Evolutionary conservation across 2,329 filamentous ascomycete genomes (phyloP), one percentile per base, ranked within the genome.

Genomic region (Fusarium liriodendri): DNA sequence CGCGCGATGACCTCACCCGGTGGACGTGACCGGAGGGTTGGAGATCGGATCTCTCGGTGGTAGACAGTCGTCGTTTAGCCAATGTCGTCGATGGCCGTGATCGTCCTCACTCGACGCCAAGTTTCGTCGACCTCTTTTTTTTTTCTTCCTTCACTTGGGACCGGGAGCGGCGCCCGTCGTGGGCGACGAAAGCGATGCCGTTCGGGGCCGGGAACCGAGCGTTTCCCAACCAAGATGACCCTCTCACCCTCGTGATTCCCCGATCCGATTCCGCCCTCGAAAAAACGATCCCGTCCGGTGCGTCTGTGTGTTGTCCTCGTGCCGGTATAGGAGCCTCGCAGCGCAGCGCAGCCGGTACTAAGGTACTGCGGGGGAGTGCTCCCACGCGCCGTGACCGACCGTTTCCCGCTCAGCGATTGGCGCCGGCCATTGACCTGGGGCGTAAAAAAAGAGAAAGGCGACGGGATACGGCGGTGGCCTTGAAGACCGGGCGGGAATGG

Each of bases 351-450:
- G 77, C 76, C 76, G 77, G 76, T 82, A 76, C 85, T 82, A 59
- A 75, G 86, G 85, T 86, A 86, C 86, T 88, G 87, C 87, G 88
- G 88, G 87, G 87, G 87, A 87, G 87, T 86, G 82, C 82, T 87
- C 87, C 87, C 87, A 86, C 86, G 85, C 87, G 87, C 86, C 87
- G 87, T 86, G 86, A 87, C 87, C 85, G 85, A 86, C 86, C 85
- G 85, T 72, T 83, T 82, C 80, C 82, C 83, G 81, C 79, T 85
- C 89, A 90, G 81, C 86, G 85, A 83, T 86, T 86, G 84, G 86
- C 83, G 82, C 85, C 84, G 87, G 85, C 86, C 89, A 90, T 90
- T 88, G 87, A 85, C 87, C 79, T 82, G 67, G 70, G 71, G 70
- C 70, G 57, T 27, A 32, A 67, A 64, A 73, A 14, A 47, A 68